Base-by-base conservation (phyloP, 805 yeast genomes). In the Starmerella stigmatis region DNA sequence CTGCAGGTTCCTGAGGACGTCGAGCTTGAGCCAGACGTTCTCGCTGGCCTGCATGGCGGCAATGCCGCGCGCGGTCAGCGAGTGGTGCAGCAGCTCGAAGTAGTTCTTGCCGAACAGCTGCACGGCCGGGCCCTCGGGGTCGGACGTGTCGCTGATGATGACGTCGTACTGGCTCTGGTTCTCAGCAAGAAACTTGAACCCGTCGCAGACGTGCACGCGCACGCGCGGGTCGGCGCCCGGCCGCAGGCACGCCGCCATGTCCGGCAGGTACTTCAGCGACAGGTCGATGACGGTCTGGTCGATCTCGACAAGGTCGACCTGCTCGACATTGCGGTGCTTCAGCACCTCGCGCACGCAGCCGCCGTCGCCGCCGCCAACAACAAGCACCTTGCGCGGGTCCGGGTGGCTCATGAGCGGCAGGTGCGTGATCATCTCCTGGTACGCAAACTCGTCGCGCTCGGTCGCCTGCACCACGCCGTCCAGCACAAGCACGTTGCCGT, bases 281-380 rank as follows among this genome's bases (percentile, higher is more conserved):
- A 85, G 69, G 41, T 76, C 69, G 46, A 86, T 84, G 23, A 86
- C 96, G 49, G 79, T 72, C 59, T 79, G 80, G 64, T 86, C 96
- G 51, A 86, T 88, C 60, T 86, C 96, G n/a, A 84, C 89, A 62
- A 86, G 70, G 12, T 81, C 79, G 13, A 83, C 81, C 38, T 67
- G 63, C 53, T 81, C 79, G 36, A 72, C 67, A 5, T 71, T 68
- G 31, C 68, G 67, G 58, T 82, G 89, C 64, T 86, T 88, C 37
- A 85, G 76, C 15, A 84, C 79, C 62, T 86, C 96, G 57, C 96
- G 73, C 29, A 88, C 66, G 17, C 86, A 95, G 50, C 96, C 96
- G 52, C 96, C 94, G 62, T 86, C 96, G 34, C 96, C 96, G 21
- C 96, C 96, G 22, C 96, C 96, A 56, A 86, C 83, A 25, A 86